These are phyloP conservation scores for Calocybe indica DNA, from an alignment of 768 basidiomycete species.

Conservation along the genomic window DNA sequence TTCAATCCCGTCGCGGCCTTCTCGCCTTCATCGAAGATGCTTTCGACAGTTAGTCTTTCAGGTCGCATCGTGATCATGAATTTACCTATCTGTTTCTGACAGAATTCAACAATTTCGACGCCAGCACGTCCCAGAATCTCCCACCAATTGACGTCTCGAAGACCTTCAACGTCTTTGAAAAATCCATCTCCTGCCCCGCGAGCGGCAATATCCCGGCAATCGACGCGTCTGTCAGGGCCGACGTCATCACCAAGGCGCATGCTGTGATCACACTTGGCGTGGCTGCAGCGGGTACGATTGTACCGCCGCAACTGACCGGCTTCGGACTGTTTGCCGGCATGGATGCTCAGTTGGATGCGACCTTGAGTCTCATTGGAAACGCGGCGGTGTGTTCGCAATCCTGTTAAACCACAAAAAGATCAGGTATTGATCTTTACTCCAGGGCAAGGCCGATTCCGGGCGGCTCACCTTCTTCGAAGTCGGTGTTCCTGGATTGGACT, in stretches of 20 bases:
- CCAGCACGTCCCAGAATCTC: slow-evolving; percentile 23
- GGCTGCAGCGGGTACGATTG: slow-evolving; percentile 16
- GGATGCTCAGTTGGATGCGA: slow-evolving; percentile 30
- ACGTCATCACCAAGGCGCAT: slow-evolving; percentile 17
- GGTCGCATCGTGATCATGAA: not conserved
- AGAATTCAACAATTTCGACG: slow-evolving; percentile 24
- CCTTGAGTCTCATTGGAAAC: slow-evolving; percentile 29
- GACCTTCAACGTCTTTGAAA: slow-evolving; percentile 21
- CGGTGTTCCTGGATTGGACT: slow-evolving; percentile 41
- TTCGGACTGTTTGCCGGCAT: slow-evolving; percentile 29
- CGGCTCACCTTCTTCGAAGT: slow-evolving; percentile 32
- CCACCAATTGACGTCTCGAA: slow-evolving; percentile 25
- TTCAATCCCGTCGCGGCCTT: slow-evolving; percentile 16
- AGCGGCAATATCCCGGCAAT: slow-evolving; percentile 2
- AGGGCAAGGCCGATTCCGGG: slow-evolving; percentile 37
- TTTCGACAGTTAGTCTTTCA: slow-evolving; percentile 16
- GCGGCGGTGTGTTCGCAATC: slow-evolving; percentile 22
- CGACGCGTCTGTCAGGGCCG: slow-evolving; percentile 10
- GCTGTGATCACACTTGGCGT: slow-evolving; percentile 20
- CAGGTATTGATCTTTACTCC: not conserved
- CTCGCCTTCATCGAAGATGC: slow-evolving; percentile 21
- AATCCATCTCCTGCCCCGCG: slow-evolving; percentile 14
- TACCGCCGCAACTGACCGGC: slow-evolving; percentile 18
- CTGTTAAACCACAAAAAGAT: not conserved
- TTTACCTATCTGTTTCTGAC: slow-evolving; percentile 3